Percentiles rank a stretch among this genome's conserved stretches.
Evolutionary conservation across 805 yeast genomes (phyloP).

Genomic region (Wickerhamomyces bisporus): DNA sequence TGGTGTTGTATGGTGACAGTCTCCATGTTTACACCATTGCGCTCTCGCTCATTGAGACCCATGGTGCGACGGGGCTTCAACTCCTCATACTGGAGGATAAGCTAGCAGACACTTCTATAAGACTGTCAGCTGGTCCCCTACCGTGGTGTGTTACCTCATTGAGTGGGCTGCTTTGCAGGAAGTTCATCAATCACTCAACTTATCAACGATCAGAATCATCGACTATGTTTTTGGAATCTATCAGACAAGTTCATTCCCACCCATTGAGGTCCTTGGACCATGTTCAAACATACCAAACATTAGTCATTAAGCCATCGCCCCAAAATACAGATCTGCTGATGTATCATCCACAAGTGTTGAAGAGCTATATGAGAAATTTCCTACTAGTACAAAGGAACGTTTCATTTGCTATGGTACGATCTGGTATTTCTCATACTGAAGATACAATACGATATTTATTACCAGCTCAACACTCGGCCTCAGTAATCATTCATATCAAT

Average conservation of each 20-base stretch:
- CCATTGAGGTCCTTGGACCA: conserved; percentile 1
- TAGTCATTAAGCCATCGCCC: conserved; percentile 10
- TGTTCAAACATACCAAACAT: neutral
- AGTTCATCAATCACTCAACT: conserved; percentile 1
- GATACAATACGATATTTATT: neutral
- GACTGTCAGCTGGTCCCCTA: conserved; percentile 4
- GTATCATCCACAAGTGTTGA: conserved; percentile 6
- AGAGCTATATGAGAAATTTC: neutral
- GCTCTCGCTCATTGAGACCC: neutral
- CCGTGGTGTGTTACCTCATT: conserved; percentile 10
- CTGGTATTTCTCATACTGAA: neutral
- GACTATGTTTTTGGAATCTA: conserved; percentile 7
- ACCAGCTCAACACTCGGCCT: neutral
- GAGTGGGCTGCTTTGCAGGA: neutral
- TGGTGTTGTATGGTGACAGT: conserved; percentile 8
- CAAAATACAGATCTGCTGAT: conserved; percentile 2
- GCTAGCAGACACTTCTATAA: neutral
- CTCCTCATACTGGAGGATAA: conserved; percentile 4
- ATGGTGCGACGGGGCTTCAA: neutral
- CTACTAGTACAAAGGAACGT: conserved; percentile 1
- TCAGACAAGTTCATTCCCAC: neutral
- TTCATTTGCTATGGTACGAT: neutral
- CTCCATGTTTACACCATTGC: conserved; percentile 4
- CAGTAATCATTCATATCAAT: neutral
- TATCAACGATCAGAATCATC: conserved; percentile 7